Base-by-base conservation (phyloP, 2,329 filamentous ascomycete species). In the Paramyrothecium sp. region DNA sequence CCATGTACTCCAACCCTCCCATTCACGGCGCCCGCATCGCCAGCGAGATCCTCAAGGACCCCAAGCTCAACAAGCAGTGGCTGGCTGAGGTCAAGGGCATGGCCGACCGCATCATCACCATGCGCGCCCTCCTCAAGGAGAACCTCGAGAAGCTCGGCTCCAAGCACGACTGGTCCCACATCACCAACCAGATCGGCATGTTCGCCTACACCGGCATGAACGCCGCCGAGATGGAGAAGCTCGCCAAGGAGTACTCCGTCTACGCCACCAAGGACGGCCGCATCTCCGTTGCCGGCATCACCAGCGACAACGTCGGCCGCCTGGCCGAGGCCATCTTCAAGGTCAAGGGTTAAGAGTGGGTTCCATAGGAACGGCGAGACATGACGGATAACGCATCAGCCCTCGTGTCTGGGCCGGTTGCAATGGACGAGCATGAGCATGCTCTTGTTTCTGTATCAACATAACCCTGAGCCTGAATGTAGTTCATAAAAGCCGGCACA, bases 141-240 rank as follows among this genome's bases (percentile, higher is more conserved):
- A 96, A 98, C 81, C 88, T 99, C 56, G 91, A 97, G 86, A 89
- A 90, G 78, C 87, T 97, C 61, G 94, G 94, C 73, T 95, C 90
- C 82, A 92, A 92, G 85, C 92, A 96, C 78, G 91, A 98, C 82
- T 99, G 95, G 95, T 91, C 89, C 75, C 95, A 99, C 84, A 99
- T 99, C 79, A 98, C 95, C 66, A 93, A 84, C 78, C 92, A 96
- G 86, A 99, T 99, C 70, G 95, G 95, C 80, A 99, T 99, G 95
- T 99, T 99, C 73, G 94, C 95, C 67, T 99, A 96, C 85, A 99
- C 95, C 54, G 95, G 95, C 61, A 81, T 99, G 69, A 94, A 83
- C 68, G 81, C 93, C 56, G 89, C 94, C 78, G 90, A 97, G 81
- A 97, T 98, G 91, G 90, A 94, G 56, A 81, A 81, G 69, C 83